Percentiles rank a stretch among this genome's conserved stretches.
These are phyloP conservation scores for Beauveria australis DNA, from an alignment of 2,329 filamentous ascomycete species.

Conservation along the genomic window DNA sequence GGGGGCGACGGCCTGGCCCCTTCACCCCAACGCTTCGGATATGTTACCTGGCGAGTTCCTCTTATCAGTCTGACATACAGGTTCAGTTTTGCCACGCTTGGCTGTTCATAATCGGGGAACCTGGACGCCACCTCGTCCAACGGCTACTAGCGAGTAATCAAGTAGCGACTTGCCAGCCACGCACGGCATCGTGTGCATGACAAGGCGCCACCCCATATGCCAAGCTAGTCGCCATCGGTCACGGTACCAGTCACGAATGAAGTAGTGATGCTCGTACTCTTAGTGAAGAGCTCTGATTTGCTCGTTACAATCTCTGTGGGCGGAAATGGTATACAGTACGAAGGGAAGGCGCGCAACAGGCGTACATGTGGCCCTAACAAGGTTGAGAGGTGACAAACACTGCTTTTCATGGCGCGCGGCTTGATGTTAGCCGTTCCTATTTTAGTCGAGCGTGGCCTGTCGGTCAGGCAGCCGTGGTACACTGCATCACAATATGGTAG, in stretches of 20 bases:
- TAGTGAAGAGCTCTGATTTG: background rate
- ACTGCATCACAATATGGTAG: background rate
- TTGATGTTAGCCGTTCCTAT: background rate
- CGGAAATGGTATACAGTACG: background rate
- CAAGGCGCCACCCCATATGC: slow-evolving; percentile 1
- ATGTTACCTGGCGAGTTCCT: background rate
- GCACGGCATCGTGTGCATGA: slow-evolving; percentile 5
- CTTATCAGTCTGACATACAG: background rate
- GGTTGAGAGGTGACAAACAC: background rate
- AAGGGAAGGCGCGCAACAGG: background rate
- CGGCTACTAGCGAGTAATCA: background rate
- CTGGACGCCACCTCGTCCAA: background rate
- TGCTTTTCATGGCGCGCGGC: background rate
- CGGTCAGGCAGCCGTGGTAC: background rate
- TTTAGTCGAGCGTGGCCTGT: too few species aligned
- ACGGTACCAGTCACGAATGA: slow-evolving; percentile 3
- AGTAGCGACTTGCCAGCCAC: background rate
- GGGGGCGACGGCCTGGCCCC: background rate
- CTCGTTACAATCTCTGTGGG: background rate
- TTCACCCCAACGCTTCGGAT: background rate
- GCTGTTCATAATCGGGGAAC: background rate
- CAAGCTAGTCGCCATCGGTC: slow-evolving; percentile 6
- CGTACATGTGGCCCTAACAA: background rate
- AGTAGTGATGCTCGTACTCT: background rate
- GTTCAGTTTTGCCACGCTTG: background rate